Evolutionary conservation across 164 flowering plant genomes (phyloP).

Genomic region (Pachysandra terminalis): DNA sequence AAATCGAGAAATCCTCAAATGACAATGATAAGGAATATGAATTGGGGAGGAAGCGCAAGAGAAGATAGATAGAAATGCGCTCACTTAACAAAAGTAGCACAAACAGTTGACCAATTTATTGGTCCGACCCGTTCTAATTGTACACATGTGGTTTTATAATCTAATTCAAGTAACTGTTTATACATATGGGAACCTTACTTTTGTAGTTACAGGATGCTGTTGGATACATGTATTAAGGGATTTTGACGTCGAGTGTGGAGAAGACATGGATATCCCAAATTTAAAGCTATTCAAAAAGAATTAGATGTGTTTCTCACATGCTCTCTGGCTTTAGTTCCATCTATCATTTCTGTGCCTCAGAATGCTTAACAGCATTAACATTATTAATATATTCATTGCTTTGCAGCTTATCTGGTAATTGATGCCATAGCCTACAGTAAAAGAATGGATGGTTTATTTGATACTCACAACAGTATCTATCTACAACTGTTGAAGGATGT

Average conservation of each 20-base stretch:
- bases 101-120: neutral
- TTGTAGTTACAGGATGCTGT: neutral
- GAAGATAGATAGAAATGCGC: constrained; percentile 22
- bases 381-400: too few species aligned
- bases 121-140: neutral
- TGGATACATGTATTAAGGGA: neutral
- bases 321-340: too few species aligned
- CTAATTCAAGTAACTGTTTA: neutral
- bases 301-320: too few species aligned
- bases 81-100: neutral
- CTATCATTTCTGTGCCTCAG: too few species aligned
- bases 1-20: constrained; percentile 22
- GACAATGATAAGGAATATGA: constrained; percentile 27
- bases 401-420: too few species aligned
- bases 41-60: constrained; percentile 17
- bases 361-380: too few species aligned
- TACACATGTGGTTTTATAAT: neutral
- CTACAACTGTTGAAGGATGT: too few species aligned
- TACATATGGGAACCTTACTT: neutral
- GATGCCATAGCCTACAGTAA: too few species aligned
- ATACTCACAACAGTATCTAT: too few species aligned
- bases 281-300: too few species aligned
- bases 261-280: neutral
- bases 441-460: too few species aligned
- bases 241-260: neutral